These are phyloP conservation scores for Rhizophagus prolifer DNA, from an alignment of 192 early-diverging fungal species.

Conservation along the genomic window DNA sequence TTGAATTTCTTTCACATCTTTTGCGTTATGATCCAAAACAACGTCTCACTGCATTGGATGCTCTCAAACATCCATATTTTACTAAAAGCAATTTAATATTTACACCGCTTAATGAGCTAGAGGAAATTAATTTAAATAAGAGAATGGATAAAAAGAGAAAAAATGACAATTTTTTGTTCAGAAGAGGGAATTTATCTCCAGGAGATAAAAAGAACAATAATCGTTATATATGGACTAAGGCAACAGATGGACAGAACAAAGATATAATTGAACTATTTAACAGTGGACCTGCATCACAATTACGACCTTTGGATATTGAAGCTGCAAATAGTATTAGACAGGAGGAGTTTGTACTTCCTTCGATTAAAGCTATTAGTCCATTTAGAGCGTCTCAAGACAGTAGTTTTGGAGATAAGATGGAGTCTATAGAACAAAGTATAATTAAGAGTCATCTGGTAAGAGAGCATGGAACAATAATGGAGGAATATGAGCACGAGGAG, in stretches of 20 bases:
- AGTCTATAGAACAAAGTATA: background rate
- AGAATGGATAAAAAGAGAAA: slow-evolving; percentile 14
- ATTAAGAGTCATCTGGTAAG: background rate
- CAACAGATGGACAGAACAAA: background rate
- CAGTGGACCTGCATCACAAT: background rate
- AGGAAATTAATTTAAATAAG: background rate
- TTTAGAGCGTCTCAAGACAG: background rate
- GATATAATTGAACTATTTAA: background rate
- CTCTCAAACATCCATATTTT: slow-evolving; percentile 24
- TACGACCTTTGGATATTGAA: slow-evolving; percentile 4
- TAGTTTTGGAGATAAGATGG: background rate
- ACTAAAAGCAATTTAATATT: slow-evolving; percentile 9
- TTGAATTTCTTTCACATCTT: slow-evolving; percentile 21
- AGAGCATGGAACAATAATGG: background rate
- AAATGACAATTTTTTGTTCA: slow-evolving; percentile 7
- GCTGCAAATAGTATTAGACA: background rate
- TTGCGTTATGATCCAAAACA: slow-evolving; percentile 23
- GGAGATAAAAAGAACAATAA: slow-evolving; percentile 4
- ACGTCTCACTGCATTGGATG: slow-evolving; percentile 13
- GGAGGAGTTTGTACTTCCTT: slow-evolving; percentile 16
- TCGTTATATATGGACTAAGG: slow-evolving; percentile 19
- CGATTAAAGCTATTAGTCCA: slow-evolving; percentile 2
- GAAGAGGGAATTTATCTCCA: slow-evolving; percentile 1
- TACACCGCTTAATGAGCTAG: background rate
- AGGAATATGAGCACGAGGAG: background rate